Evolutionary conservation across 345 rosid species (phyloP).

Genomic region (Brassica juncea): DNA sequence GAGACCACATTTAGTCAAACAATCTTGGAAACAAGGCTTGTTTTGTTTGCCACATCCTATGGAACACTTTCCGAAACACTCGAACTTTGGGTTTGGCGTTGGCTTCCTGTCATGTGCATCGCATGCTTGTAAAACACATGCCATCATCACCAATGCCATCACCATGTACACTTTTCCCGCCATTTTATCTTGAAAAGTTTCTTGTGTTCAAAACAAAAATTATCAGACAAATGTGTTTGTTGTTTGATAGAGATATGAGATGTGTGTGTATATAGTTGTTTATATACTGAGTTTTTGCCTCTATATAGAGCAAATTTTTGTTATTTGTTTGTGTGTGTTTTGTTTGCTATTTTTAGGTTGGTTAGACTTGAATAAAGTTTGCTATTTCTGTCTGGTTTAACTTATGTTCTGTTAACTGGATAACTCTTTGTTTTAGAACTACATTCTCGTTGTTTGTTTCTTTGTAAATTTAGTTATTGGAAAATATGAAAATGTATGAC

Average conservation of each 20-base stretch:
- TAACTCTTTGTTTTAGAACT: neutral
- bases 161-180: slow-evolving; percentile 10
- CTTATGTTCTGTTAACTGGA: neutral
- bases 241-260: slow-evolving; percentile 1
- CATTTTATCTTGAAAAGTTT: slow-evolving; percentile 22
- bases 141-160: slow-evolving; percentile 24
- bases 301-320: slow-evolving; percentile 8
- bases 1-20: slow-evolving; percentile 33
- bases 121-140: slow-evolving; percentile 33
- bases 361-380: neutral
- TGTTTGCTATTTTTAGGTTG: neutral
- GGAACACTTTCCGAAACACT: slow-evolving; percentile 34
- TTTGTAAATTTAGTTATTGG: neutral
- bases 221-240: neutral
- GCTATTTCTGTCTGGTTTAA: neutral
- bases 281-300: slow-evolving; percentile 9
- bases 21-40: slow-evolving; percentile 27
- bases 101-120: slow-evolving; percentile 8
- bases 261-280: neutral
- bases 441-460: neutral
- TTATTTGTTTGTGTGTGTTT: neutral
- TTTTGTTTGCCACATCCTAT: slow-evolving; percentile 31
- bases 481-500: neutral
- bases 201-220: neutral
- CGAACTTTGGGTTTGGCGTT: neutral